Percentiles rank a stretch among this genome's conserved stretches.
Evolutionary conservation across 192 early-diverging fungal genomes (phyloP).

Genomic region (Backusella liffmaniae): DNA sequence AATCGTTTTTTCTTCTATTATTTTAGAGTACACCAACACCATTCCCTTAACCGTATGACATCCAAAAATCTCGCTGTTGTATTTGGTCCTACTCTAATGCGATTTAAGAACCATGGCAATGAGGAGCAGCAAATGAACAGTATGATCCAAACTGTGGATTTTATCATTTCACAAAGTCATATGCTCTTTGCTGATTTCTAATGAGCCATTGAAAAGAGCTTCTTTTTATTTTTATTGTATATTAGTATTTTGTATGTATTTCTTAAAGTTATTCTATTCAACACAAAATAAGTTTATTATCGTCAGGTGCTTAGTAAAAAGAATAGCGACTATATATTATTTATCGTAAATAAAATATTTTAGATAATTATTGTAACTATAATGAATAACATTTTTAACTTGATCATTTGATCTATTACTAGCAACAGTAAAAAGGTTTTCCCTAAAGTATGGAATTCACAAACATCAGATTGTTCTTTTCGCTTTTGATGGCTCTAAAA

Average conservation of each 20-base stretch:
- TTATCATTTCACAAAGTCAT: slow-evolving; percentile 59
- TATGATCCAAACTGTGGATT: slow-evolving; percentile 68
- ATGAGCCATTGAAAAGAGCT: not conserved
- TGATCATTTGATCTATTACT: not conserved
- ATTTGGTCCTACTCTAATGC: slow-evolving; percentile 89
- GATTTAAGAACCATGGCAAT: slow-evolving; percentile 49
- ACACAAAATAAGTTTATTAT: not conserved
- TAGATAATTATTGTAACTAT: not conserved
- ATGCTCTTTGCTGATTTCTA: slow-evolving; percentile 15
- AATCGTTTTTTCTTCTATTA: not conserved
- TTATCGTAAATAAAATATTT: not conserved
- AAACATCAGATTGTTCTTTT: too few species aligned
- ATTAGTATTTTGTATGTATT: not conserved
- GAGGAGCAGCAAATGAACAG: slow-evolving; percentile 72
- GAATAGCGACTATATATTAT: not conserved
- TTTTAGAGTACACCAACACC: slow-evolving; percentile 10
- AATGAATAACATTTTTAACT: not conserved
- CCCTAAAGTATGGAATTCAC: not conserved
- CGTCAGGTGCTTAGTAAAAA: not conserved
- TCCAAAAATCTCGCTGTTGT: slow-evolving; percentile 90
- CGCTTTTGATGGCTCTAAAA: too few species aligned
- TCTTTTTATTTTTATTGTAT: not conserved
- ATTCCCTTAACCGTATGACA: slow-evolving; percentile 79
- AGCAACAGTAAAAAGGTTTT: not conserved
- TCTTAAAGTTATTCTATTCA: not conserved